phyloP scores from a whole-genome alignment of 768 basidiomycete species.

The Trametes coccinea region DNA sequence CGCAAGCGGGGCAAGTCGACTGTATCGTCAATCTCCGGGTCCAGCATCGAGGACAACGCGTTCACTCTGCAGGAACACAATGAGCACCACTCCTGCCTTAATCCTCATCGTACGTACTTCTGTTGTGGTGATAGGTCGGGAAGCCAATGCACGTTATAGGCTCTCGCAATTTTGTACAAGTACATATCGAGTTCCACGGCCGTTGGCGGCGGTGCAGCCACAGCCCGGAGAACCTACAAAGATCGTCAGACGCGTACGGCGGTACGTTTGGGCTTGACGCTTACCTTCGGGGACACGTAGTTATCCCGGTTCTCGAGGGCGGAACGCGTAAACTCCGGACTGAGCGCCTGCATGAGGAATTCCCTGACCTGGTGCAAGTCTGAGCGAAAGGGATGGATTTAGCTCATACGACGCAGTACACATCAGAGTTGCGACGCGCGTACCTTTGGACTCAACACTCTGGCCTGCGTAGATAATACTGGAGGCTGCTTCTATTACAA shows the following conservation, averaged over 20 bases:
- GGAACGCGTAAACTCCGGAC: conserved; percentile 56
- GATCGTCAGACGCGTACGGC: neutral
- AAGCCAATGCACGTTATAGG: conserved; percentile 57
- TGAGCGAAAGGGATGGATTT: conserved; percentile 28
- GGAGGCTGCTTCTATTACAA: conserved; percentile 64
- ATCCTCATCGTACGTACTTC: conserved; percentile 44
- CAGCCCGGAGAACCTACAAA: conserved; percentile 49
- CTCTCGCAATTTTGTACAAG: conserved; percentile 53
- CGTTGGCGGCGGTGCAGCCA: conserved; percentile 55
- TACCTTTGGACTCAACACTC: conserved; percentile 60
- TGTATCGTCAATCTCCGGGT: conserved; percentile 45
- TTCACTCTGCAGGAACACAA: conserved; percentile 42
- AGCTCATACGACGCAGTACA: neutral
- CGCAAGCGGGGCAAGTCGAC: conserved; percentile 61
- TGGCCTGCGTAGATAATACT: conserved; percentile 66
- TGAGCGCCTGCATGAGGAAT: conserved; percentile 55
- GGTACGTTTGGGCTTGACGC: conserved; percentile 6
- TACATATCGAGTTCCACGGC: conserved; percentile 57
- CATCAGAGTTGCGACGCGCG: neutral
- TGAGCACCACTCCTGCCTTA: neutral
- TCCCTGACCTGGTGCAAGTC: conserved; percentile 60
- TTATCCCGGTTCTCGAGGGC: conserved; percentile 51
- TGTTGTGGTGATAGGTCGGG: conserved; percentile 63
- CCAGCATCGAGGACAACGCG: conserved; percentile 60
- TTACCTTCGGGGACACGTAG: conserved; percentile 54